phyloP scores from a whole-genome alignment of 345 rosid genomes.

The Eucalyptus viminalis region DNA sequence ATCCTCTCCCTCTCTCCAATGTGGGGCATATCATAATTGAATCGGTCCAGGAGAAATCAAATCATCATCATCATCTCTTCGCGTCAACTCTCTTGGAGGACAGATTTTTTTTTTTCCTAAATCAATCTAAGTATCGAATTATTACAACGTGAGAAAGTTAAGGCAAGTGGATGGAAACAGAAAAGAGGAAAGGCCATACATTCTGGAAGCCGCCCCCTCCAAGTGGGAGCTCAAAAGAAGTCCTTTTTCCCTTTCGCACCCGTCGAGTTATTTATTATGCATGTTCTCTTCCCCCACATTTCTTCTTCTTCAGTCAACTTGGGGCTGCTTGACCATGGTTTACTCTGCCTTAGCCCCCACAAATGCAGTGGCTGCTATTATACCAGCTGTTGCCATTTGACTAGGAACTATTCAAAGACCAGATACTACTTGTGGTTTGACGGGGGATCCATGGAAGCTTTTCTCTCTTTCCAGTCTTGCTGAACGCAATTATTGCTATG shows the following conservation, averaged over 20 bases:
- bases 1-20: neutral
- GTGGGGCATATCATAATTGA: neutral
- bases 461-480: neutral
- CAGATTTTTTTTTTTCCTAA: neutral
- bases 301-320: neutral
- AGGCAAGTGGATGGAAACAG: neutral
- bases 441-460: neutral
- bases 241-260: neutral
- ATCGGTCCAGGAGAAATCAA: neutral
- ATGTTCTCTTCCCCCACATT: neutral
- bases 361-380: neutral
- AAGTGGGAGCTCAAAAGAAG: neutral
- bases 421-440: neutral
- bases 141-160: neutral
- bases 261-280: neutral
- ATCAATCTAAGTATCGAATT: neutral
- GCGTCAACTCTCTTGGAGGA: neutral
- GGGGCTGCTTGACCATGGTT: neutral
- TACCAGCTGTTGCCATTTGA: neutral
- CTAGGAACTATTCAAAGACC: neutral
- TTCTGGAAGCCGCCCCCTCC: neutral
- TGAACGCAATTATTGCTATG: neutral
- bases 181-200: neutral
- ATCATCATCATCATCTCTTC: neutral
- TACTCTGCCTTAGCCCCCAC: neutral